phyloP scores from a whole-genome alignment of 495 filamentous ascomycete species.

The Neurospora hispaniola region DNA sequence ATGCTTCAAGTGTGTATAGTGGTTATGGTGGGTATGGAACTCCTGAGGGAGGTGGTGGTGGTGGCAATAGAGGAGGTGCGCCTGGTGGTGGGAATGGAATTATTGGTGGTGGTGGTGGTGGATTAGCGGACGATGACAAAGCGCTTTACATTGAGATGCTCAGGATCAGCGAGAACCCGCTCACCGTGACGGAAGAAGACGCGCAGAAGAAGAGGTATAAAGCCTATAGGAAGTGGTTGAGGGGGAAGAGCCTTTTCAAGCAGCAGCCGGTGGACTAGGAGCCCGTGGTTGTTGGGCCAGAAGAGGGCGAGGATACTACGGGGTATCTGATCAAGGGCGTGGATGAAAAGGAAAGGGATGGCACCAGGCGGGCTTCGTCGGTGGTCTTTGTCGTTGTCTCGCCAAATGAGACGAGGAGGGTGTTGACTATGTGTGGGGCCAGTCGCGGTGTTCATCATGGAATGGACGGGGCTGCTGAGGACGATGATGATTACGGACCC shows the following conservation, averaged over 20 bases:
- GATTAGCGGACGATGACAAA: constrained; percentile 51
- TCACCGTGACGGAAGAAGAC: constrained; percentile 83
- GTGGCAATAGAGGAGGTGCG: neutral
- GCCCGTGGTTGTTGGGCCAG: constrained; percentile 5
- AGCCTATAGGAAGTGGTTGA: constrained; percentile 87
- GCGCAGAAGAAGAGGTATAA: constrained; percentile 85
- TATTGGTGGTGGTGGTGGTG: constrained; percentile 5
- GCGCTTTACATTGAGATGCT: constrained; percentile 68
- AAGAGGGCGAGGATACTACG: neutral
- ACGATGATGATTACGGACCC: neutral
- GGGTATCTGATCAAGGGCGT: neutral
- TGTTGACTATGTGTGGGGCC: neutral
- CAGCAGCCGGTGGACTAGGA: constrained; percentile 61
- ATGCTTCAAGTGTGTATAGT: neutral
- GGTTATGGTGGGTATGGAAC: neutral
- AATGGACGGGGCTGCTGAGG: neutral
- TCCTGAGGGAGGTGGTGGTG: neutral
- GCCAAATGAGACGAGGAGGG: neutral
- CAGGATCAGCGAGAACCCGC: constrained; percentile 62
- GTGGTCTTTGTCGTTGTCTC: neutral
- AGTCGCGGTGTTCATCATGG: neutral
- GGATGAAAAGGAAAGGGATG: neutral
- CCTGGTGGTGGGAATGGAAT: neutral
- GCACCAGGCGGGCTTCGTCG: neutral
- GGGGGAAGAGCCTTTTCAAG: constrained; percentile 88